Conservation (phyloP, 805 yeast species). For the Candida ipomoeae region DNA sequence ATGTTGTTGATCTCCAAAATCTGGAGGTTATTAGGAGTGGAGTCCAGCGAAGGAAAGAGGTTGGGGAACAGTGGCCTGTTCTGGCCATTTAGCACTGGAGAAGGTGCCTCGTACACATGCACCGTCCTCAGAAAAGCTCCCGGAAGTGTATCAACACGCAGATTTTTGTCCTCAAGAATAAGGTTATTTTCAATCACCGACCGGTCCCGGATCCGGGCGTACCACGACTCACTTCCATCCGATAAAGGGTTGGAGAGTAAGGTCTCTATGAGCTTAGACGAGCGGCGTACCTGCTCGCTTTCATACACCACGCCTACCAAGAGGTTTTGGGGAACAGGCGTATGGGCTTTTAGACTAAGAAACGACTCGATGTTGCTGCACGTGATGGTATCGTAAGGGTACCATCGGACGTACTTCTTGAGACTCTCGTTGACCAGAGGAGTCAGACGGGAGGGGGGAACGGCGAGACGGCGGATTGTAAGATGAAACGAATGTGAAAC, state of each 20-base stretch:
- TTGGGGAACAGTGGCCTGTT: conserved; percentile 22
- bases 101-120: conserved; percentile 17
- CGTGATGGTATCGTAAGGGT: conserved; percentile 21
- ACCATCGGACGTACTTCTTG: conserved; percentile 17
- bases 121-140: conserved; percentile 10
- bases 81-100: conserved; percentile 29
- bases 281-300: conserved; percentile 15
- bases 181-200: conserved; percentile 17
- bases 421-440: conserved; percentile 12
- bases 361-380: conserved; percentile 16
- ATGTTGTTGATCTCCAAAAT: conserved; percentile 22
- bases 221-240: conserved; percentile 29
- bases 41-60: conserved; percentile 7
- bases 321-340: conserved; percentile 15
- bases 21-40: conserved; percentile 16
- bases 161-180: conserved; percentile 15
- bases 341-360: conserved; percentile 8
- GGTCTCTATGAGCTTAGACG: conserved; percentile 32
- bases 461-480: background rate
- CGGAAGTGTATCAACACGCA: conserved; percentile 4
- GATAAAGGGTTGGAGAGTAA: conserved; percentile 41
- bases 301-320: conserved; percentile 34
- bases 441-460: background rate
- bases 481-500: background rate
- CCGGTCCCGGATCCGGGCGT: conserved; percentile 22